These are phyloP conservation scores for Hanseniaspora thailandica DNA, from an alignment of 805 yeast species.

Conservation along the genomic window DNA sequence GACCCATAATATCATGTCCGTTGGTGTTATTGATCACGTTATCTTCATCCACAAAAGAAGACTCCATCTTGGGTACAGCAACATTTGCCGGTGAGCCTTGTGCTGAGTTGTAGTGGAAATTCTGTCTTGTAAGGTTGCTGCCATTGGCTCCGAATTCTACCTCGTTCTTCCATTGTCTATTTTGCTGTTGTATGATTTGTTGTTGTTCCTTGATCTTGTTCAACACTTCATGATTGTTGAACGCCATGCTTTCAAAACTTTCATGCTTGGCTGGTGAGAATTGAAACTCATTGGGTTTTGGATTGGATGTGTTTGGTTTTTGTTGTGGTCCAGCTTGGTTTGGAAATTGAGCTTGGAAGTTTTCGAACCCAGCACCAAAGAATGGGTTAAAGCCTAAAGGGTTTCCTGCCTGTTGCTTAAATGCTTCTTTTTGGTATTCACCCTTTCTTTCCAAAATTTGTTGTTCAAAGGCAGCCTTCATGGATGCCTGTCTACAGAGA, in stretches of 20 bases:
- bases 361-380: background rate
- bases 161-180: constrained; percentile 20
- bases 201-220: constrained; percentile 26
- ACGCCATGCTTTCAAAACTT: constrained; percentile 1
- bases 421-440: constrained; percentile 28
- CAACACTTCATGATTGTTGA: constrained; percentile 17
- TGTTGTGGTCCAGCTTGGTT: background rate
- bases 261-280: background rate
- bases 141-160: constrained; percentile 20
- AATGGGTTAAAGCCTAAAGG: background rate
- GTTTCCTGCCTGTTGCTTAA: constrained; percentile 19
- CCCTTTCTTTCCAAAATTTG: constrained; percentile 33
- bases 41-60: background rate
- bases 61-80: background rate
- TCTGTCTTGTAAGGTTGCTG: constrained; percentile 13
- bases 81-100: background rate
- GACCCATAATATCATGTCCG: constrained; percentile 19
- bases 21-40: background rate
- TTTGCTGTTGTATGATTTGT: constrained; percentile 23
- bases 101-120: background rate
- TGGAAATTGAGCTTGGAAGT: background rate
- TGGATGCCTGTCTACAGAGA: constrained; percentile 35
- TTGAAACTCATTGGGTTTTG: background rate
- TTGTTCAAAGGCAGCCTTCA: constrained; percentile 37
- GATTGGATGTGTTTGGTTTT: background rate